Evolutionary conservation across 805 yeast genomes (phyloP).

Genomic region (Zygosaccharomyces kombuchaensis): DNA sequence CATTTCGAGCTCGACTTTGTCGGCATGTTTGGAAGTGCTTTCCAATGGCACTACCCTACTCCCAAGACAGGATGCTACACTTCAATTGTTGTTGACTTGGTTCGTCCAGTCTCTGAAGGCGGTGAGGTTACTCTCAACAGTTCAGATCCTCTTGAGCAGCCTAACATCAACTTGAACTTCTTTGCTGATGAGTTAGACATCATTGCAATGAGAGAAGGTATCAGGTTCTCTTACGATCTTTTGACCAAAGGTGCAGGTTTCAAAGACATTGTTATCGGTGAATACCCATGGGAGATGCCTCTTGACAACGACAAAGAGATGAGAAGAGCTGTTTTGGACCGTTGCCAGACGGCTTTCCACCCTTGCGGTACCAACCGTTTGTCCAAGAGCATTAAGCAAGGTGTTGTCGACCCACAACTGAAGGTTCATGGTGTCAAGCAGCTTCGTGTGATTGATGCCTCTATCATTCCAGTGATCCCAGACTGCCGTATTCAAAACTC

Average conservation of each 20-base stretch:
- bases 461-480: slow-evolving; percentile 34
- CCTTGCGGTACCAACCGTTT: slow-evolving; percentile 33
- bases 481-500: slow-evolving; percentile 30
- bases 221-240: slow-evolving; percentile 30
- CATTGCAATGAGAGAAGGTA: slow-evolving; percentile 33
- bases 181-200: slow-evolving; percentile 33
- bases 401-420: slow-evolving; percentile 33
- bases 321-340: slow-evolving; percentile 31
- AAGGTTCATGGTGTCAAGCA: slow-evolving; percentile 31
- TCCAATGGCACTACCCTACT: slow-evolving; percentile 31
- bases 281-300: slow-evolving; percentile 34
- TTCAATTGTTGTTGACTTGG: slow-evolving; percentile 29
- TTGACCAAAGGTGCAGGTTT: slow-evolving; percentile 31
- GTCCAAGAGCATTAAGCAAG: slow-evolving; percentile 14
- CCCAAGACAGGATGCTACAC: slow-evolving; percentile 24
- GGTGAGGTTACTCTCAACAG: slow-evolving; percentile 30
- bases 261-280: slow-evolving; percentile 30
- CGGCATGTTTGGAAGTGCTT: slow-evolving; percentile 27
- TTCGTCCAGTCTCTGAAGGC: slow-evolving; percentile 28
- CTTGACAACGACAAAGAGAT: slow-evolving; percentile 31
- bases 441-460: slow-evolving; percentile 34
- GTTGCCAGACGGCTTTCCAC: slow-evolving; percentile 35
- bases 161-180: slow-evolving; percentile 28
- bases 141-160: slow-evolving; percentile 25
- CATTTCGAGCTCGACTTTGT: slow-evolving; percentile 30